phyloP scores from a whole-genome alignment of 805 yeast species.

The Pichia ethanolica region DNA sequence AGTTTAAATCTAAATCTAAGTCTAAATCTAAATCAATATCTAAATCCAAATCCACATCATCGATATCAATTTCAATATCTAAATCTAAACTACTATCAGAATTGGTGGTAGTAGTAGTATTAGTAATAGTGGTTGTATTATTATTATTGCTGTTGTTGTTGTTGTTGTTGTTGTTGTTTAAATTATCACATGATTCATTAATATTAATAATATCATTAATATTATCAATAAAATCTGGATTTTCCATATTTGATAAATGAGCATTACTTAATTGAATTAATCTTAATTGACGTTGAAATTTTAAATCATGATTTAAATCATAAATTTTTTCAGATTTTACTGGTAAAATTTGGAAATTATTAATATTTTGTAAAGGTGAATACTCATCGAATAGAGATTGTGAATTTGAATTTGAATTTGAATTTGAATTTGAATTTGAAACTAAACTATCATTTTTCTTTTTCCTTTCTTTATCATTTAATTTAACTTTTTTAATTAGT shows the following conservation, averaged over 20 bases:
- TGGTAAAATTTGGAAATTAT: constrained; percentile 1
- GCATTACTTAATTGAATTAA: constrained; percentile 4
- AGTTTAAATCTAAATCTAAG: background rate
- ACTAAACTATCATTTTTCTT: background rate
- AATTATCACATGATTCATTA: too few species aligned
- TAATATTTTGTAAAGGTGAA: constrained; percentile 3
- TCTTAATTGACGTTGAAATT: constrained; percentile 5
- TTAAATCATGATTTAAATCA: constrained; percentile 4
- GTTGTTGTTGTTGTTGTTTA: too few species aligned
- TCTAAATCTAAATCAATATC: background rate
- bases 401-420: background rate
- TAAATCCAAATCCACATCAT: background rate
- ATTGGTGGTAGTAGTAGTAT: too few species aligned
- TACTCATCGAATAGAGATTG: constrained; percentile 2
- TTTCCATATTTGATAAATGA: constrained; percentile 2
- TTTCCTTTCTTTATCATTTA: background rate
- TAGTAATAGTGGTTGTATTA: too few species aligned
- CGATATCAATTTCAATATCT: too few species aligned
- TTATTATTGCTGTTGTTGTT: too few species aligned
- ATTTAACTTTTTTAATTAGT: background rate
- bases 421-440: background rate
- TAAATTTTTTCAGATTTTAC: constrained; percentile 1
- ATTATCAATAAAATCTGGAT: background rate
- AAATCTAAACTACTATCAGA: background rate
- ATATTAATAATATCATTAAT: background rate